Evolutionary conservation across 2,329 filamentous ascomycete genomes (phyloP).

Genomic region (Xylariaceae sp.): DNA sequence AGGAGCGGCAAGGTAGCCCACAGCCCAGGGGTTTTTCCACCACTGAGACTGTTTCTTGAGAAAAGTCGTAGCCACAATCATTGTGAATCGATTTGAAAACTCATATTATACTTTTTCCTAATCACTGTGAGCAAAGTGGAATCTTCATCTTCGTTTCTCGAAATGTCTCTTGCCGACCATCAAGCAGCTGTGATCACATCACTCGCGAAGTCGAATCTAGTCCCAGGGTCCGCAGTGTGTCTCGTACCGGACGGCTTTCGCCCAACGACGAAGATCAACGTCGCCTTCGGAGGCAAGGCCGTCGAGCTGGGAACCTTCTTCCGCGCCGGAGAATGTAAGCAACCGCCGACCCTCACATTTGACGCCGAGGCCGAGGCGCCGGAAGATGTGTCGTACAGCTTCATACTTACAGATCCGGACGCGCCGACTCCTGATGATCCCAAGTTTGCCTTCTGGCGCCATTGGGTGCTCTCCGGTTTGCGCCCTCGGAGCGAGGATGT

Average conservation of each 20-base stretch:
- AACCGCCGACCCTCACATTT: constrained; percentile 46
- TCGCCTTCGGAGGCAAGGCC: constrained; percentile 45
- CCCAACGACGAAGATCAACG: constrained; percentile 47
- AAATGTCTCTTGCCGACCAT: constrained; percentile 34
- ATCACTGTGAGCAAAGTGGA: not conserved
- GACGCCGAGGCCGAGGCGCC: constrained; percentile 41
- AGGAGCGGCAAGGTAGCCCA: constrained; percentile 9
- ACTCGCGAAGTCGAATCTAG: constrained; percentile 47
- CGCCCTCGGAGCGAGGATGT: constrained; percentile 37
- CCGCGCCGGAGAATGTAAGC: constrained; percentile 46
- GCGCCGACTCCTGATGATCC: constrained; percentile 61
- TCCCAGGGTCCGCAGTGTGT: constrained; percentile 46
- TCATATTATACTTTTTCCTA: not conserved
- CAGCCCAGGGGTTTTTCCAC: constrained; percentile 27
- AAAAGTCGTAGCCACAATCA: no score
- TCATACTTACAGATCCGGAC: constrained; percentile 60
- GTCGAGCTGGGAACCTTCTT: constrained; percentile 48
- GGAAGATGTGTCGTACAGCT: constrained; percentile 47
- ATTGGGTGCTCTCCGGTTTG: constrained; percentile 56
- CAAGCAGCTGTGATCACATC: constrained; percentile 37
- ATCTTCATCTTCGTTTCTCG: not conserved
- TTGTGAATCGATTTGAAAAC: no score
- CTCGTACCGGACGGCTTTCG: constrained; percentile 51
- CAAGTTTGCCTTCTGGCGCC: constrained; percentile 61
- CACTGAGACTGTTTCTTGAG: constrained; percentile 18